Base-by-base conservation (phyloP, 257 asterid genomes). In the Rhazya stricta region DNA sequence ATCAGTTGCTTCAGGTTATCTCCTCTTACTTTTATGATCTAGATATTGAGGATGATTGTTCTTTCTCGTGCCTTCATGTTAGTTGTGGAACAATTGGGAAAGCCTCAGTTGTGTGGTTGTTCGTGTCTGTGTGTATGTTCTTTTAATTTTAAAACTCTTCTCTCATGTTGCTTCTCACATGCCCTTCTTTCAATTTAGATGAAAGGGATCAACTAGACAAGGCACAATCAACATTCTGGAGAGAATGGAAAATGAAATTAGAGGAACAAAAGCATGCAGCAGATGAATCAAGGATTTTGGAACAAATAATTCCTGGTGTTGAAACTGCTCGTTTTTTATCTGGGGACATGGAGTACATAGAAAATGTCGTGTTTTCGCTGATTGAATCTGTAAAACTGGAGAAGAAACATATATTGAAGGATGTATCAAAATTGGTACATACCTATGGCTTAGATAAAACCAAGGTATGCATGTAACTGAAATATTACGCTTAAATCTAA, bases 221-320 rank as follows among this genome's bases (percentile, higher is more conserved):
- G 84, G 90, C 97, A 71, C 99, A 92, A 69, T 92, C 99, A 53
- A 88, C 98, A 78, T 95, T 91, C 81, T 95, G 99, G 99, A 92
- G 89, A 72, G 98, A 92, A 80, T 95, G 99, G 99, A 92, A 92
- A 87, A 75, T 85, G 77, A 95, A 92, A 88, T 76, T 95, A 72
- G 97, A 95, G 85, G 96, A 92, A 67, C 98, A 95, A 83, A 91
- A 91, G 86, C 85, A 54, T 74, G 85, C 80, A 63, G 96, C 99
- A 23, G 98, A 92, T 80, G 85, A 90, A 78, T 89, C 97, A 43
- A 91, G 97, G 87, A 86, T 86, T 75, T 83, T 95, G 92, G 94
- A 95, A 82, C 90, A 87, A 84, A 79, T 95, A 75, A 88, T 95
- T 84, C 97, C 98, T 67, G 97, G 97, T 73, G 98, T 95, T 77